Percentiles rank a stretch among this genome's conserved stretches.
These are phyloP conservation scores for Leccinum arenicola DNA, from an alignment of 768 basidiomycete genomes.

Conservation along the genomic window DNA sequence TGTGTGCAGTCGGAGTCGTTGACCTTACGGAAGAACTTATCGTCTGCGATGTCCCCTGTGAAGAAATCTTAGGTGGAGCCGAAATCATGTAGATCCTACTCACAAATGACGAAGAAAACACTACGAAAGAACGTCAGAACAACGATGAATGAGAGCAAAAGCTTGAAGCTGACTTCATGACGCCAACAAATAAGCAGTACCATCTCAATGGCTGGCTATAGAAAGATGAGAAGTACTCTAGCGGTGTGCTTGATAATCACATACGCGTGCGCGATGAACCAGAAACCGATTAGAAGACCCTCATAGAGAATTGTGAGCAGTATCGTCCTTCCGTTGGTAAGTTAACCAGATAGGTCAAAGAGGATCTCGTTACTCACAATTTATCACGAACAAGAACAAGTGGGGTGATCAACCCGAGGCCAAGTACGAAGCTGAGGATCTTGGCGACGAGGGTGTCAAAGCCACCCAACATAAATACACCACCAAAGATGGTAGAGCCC, in stretches of 20 bases:
- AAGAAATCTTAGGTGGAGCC: neutral
- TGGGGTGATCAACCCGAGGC: conserved; percentile 81
- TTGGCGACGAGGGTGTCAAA: conserved; percentile 91
- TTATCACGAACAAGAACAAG: conserved; percentile 86
- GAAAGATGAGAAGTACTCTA: conserved; percentile 8
- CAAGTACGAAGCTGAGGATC: conserved; percentile 88
- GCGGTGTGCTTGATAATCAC: conserved; percentile 26
- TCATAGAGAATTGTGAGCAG: conserved; percentile 79
- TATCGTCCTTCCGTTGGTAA: conserved; percentile 63
- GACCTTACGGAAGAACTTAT: conserved; percentile 90
- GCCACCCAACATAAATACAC: conserved; percentile 77
- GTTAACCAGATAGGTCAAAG: neutral
- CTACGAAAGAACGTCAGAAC: conserved; percentile 36
- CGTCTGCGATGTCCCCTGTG: conserved; percentile 90
- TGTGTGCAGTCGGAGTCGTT: conserved; percentile 95
- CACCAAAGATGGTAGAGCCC: conserved; percentile 80
- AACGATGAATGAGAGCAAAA: conserved; percentile 8
- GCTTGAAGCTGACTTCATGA: conserved; percentile 68
- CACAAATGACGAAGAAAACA: conserved; percentile 85
- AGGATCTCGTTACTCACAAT: conserved; percentile 51
- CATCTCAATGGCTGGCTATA: conserved; percentile 75
- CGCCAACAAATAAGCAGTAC: conserved; percentile 79
- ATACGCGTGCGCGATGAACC: conserved; percentile 93
- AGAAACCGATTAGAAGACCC: conserved; percentile 84
- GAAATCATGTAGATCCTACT: conserved; percentile 27